Evolutionary conservation across 2,329 filamentous ascomycete species (phyloP).

Genomic region (Aspergillus vadensis): DNA sequence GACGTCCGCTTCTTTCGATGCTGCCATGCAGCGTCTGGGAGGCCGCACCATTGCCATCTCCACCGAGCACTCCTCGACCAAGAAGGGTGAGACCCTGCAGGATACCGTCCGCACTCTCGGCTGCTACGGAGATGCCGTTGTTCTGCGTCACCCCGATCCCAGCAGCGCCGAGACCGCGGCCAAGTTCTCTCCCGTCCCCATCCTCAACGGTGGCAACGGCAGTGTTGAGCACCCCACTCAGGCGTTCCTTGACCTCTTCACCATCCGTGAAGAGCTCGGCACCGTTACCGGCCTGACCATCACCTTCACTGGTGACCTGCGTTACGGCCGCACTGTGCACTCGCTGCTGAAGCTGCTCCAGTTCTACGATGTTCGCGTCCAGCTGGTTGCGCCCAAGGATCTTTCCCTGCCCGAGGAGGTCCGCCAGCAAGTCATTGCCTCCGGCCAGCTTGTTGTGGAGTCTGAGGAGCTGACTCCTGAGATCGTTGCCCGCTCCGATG

Average conservation of each 20-base stretch:
- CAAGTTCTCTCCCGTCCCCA: constrained; percentile 84
- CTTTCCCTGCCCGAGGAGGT: constrained; percentile 77
- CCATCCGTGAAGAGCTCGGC: constrained; percentile 94
- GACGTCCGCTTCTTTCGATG: constrained; percentile 93
- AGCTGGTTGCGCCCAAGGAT: constrained; percentile 81
- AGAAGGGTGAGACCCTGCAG: constrained; percentile 92
- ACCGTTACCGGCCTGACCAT: constrained; percentile 94
- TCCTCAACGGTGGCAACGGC: constrained; percentile 97
- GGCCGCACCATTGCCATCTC: constrained; percentile 81
- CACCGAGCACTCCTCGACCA: constrained; percentile 80
- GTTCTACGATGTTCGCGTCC: constrained; percentile 92
- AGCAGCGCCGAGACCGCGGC: constrained; percentile 77
- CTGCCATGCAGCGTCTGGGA: constrained; percentile 96
- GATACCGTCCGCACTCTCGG: constrained; percentile 91
- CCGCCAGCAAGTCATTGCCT: constrained; percentile 67
- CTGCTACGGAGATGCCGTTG: constrained; percentile 92
- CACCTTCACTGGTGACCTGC: constrained; percentile 91
- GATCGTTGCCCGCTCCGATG: constrained; percentile 82
- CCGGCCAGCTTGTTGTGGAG: constrained; percentile 76
- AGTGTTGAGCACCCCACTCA: constrained; percentile 96
- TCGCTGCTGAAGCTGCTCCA: constrained; percentile 90
- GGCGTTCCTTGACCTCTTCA: constrained; percentile 96
- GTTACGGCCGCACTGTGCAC: constrained; percentile 92
- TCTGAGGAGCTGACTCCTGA: constrained; percentile 79
- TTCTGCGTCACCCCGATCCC: constrained; percentile 90